Evolutionary conservation across 176 grass and related monocot species (phyloP), one percentile per base, ranked within the genome.

Genomic region (Lolium perenne): DNA sequence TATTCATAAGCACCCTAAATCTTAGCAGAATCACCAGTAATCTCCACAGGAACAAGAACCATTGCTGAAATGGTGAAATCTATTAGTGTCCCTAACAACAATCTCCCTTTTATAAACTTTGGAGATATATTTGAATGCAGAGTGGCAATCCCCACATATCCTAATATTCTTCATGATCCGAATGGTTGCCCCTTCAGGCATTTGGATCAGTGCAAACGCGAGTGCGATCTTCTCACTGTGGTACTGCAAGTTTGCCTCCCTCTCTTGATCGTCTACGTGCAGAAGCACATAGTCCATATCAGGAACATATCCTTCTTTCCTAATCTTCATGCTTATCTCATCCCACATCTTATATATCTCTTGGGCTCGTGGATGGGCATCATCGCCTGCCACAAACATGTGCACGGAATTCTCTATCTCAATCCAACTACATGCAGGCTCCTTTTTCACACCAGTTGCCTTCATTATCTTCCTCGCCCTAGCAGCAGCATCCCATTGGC

Each of bases 121-220:
- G 54, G 93, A 95, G 77, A 90, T 80, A 54, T 86, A 86, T 71
- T 79, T 95, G 86, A 95, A 92, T 55, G 88, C 93, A 82, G 88
- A 84, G 79, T 95, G 93, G 63, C 93, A 95, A 82, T 95, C 93
- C 29, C 93, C 87, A 8, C 93, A 95, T 79, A 95, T 92, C 76
- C 93, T 92, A 57, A 95, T 90, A 77, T 95, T 95, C 41, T 95
- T 95, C 90, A 95, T 95, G 71, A 95, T 95, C 10, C 88, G 88
- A 73, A 95, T 89, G 1, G 77, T 86, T 49, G 88, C 93, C 57
- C 88, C 83, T 38, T 49, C 57, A 71, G 93, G 93, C 86, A 86
- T 90, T 51, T 84, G 88, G 75, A 92, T 87, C 48, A 95, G 22
- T 29, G 90, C 88, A 89, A 95, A 95, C 40, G 93, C 86, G 41